These are phyloP conservation scores for Phytophthora pini DNA, from an alignment of 352 stramenopile species.

Conservation along the genomic window DNA sequence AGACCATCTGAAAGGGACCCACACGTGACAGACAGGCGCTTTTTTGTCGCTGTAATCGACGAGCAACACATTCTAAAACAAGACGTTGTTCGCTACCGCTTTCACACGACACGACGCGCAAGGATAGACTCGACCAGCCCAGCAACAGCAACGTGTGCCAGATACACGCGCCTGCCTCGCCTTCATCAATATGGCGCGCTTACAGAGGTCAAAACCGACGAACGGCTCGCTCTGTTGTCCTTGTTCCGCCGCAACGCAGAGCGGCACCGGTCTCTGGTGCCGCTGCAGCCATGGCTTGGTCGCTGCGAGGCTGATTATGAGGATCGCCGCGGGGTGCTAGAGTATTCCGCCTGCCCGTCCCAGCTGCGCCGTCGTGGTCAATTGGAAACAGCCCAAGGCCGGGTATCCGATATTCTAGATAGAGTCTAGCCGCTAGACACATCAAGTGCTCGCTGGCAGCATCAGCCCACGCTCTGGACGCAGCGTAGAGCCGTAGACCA, in stretches of 20 bases:
- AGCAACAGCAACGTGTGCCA: constrained; percentile 9
- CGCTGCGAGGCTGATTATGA: constrained; percentile 16
- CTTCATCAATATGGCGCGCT: constrained; percentile 20
- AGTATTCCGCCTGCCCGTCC: constrained; percentile 25
- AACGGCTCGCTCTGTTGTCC: not conserved
- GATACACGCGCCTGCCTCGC: constrained; percentile 20
- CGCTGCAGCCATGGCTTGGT: not conserved
- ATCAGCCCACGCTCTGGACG: not conserved
- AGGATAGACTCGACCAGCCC: not conserved
- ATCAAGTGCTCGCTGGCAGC: constrained; percentile 3
- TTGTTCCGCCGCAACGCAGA: not conserved
- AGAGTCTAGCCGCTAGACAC: constrained; percentile 1
- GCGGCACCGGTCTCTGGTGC: not conserved
- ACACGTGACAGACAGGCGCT: not conserved
- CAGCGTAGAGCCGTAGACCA: not conserved
- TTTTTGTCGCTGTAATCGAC: constrained; percentile 7
- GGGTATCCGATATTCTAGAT: not conserved
- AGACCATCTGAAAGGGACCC: not conserved
- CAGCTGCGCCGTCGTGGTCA: constrained; percentile 4
- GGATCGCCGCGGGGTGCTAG: not conserved
- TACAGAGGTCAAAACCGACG: constrained; percentile 4
- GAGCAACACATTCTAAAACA: constrained; percentile 8
- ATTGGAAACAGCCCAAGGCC: not conserved
- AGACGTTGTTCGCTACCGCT: not conserved
- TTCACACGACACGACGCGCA: constrained; percentile 3